phyloP scores from a whole-genome alignment of 1,139 yeast genomes.

The Geotrichum australiense region DNA sequence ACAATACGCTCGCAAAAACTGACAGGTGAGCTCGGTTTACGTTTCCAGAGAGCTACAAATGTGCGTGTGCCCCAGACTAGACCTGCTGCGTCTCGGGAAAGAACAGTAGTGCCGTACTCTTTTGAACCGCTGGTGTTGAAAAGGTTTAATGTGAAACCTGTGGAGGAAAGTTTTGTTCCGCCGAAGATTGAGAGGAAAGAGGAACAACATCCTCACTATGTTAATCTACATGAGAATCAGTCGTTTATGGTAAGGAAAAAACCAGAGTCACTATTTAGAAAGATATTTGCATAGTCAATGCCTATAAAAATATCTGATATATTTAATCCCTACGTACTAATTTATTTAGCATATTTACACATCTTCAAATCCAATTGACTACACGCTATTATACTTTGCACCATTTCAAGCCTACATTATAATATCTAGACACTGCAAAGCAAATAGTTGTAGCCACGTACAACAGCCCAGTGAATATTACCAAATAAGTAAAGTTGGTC shows the following conservation, averaged over 20 bases:
- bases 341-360: too few species aligned
- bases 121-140: neutral
- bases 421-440: conserved; percentile 13
- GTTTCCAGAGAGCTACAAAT: too few species aligned
- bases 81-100: neutral
- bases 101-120: neutral
- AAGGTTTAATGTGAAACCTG: neutral
- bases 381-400: conserved; percentile 16
- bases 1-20: too few species aligned
- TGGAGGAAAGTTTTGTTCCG: neutral
- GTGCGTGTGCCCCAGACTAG: too few species aligned
- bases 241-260: neutral
- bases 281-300: too few species aligned
- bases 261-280: neutral
- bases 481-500: conserved; percentile 24
- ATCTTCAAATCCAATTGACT: too few species aligned
- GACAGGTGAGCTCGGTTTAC: too few species aligned
- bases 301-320: too few species aligned
- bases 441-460: conserved; percentile 10
- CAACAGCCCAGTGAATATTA: conserved; percentile 14
- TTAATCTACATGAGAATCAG: neutral
- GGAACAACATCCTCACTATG: neutral
- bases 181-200: neutral
- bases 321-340: too few species aligned
- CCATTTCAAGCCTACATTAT: conserved; percentile 12